Conservation (phyloP, 306 rosid species). For the Glycine latifolia region DNA sequence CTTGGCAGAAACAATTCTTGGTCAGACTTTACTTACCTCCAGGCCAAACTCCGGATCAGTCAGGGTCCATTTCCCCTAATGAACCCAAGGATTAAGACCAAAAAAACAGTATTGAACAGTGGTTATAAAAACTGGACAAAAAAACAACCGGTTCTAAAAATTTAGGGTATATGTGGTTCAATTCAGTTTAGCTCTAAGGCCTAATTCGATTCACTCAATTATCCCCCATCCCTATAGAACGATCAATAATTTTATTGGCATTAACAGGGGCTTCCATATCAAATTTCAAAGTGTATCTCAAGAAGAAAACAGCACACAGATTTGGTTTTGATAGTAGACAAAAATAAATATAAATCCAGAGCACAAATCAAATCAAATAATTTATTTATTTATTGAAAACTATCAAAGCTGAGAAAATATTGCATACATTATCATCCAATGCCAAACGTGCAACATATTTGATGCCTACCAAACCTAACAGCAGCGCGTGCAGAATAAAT, state of each 20-base stretch:
- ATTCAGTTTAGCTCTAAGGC: neutral
- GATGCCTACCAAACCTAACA: neutral
- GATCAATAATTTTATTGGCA: neutral
- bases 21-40: too few species aligned
- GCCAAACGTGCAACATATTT: constrained; percentile 2
- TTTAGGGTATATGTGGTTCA: neutral
- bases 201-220: neutral
- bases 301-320: neutral
- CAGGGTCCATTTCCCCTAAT: too few species aligned
- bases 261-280: neutral
- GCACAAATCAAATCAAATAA: neutral
- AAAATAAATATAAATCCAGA: neutral
- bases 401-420: neutral
- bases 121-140: neutral
- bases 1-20: too few species aligned
- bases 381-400: neutral
- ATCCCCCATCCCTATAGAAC: neutral
- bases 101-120: too few species aligned
- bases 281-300: neutral
- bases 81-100: too few species aligned
- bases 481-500: neutral
- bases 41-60: too few species aligned
- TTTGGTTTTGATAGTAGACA: constrained; percentile 4
- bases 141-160: neutral
- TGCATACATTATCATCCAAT: neutral